Conservation (phyloP, 2,329 filamentous ascomycete genomes). For the Diplodia scrobiculata region DNA sequence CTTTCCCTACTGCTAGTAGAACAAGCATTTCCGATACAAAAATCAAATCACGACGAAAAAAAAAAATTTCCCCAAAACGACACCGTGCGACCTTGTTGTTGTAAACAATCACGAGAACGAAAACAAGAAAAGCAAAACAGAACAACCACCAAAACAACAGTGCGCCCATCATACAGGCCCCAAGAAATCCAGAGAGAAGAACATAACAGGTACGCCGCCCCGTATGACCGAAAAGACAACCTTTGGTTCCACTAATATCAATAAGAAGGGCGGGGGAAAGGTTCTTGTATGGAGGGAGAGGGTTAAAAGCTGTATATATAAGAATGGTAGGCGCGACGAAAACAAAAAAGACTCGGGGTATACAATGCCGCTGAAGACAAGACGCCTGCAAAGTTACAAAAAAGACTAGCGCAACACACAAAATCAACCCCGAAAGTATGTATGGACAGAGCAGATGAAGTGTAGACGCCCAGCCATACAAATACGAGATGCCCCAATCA, state of each 20-base stretch:
- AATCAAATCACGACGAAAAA: too few species aligned
- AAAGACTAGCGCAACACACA: background rate
- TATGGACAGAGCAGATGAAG: constrained; percentile 16
- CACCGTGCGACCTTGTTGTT: too few species aligned
- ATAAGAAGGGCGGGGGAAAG: too few species aligned
- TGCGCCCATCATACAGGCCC: constrained; percentile 1
- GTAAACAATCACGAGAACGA: too few species aligned
- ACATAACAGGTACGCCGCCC: background rate
- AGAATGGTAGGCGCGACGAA: background rate
- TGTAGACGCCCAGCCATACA: background rate
- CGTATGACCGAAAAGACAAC: background rate
- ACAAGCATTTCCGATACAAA: too few species aligned
- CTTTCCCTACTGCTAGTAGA: too few species aligned
- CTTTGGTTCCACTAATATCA: constrained; percentile 2
- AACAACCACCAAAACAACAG: background rate
- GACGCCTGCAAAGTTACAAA: background rate
- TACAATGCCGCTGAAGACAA: constrained; percentile 29
- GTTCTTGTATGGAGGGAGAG: background rate
- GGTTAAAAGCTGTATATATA: background rate
- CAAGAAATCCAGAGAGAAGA: background rate
- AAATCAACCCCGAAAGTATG: background rate
- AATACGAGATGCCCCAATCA: background rate
- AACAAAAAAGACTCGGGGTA: constrained; percentile 26
- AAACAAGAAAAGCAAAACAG: too few species aligned
- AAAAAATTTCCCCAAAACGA: too few species aligned